phyloP scores from a whole-genome alignment of 176 grass and related monocot species.

The Pharus latifolius region DNA sequence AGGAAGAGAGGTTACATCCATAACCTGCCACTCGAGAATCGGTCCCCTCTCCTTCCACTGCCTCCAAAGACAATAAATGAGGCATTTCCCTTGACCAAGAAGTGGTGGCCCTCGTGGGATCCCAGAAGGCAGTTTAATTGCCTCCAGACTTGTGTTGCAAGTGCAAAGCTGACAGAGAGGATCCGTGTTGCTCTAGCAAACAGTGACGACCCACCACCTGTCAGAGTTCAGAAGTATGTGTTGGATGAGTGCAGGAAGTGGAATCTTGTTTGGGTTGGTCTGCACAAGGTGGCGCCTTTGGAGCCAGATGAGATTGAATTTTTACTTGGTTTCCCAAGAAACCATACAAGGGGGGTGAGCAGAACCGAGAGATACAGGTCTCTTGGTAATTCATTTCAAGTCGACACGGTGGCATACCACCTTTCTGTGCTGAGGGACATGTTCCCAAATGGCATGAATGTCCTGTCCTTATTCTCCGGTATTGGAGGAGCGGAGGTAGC shows the following conservation, averaged over 20 bases:
- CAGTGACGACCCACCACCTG: constrained; percentile 22
- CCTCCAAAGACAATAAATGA: constrained; percentile 56
- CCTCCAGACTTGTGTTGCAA: constrained; percentile 56
- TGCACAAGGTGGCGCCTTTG: constrained; percentile 60
- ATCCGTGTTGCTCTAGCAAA: constrained; percentile 28
- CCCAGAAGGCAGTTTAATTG: constrained; percentile 75
- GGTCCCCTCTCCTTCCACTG: constrained; percentile 36
- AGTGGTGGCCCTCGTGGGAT: constrained; percentile 84
- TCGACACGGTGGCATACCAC: constrained; percentile 74
- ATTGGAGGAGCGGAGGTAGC: constrained; percentile 97
- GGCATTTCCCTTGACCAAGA: constrained; percentile 43
- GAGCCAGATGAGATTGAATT: constrained; percentile 83
- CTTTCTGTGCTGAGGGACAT: constrained; percentile 54
- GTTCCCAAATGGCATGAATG: constrained; percentile 66
- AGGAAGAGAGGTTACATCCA: constrained; percentile 81
- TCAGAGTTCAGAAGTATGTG: constrained; percentile 36
- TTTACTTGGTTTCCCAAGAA: constrained; percentile 62
- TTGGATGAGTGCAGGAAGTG: constrained; percentile 65
- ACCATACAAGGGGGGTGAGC: constrained; percentile 72
- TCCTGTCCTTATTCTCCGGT: constrained; percentile 73
- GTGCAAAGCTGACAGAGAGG: constrained; percentile 43
- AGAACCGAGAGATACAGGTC: constrained; percentile 64
- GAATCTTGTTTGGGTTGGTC: constrained; percentile 82
- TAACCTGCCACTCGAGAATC: constrained; percentile 55
- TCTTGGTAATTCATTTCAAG: constrained; percentile 82